Percentiles rank a stretch among this genome's conserved stretches.
These are phyloP conservation scores for Cladosporium oxysporum DNA, from an alignment of 2,329 filamentous ascomycete species.

Conservation along the genomic window DNA sequence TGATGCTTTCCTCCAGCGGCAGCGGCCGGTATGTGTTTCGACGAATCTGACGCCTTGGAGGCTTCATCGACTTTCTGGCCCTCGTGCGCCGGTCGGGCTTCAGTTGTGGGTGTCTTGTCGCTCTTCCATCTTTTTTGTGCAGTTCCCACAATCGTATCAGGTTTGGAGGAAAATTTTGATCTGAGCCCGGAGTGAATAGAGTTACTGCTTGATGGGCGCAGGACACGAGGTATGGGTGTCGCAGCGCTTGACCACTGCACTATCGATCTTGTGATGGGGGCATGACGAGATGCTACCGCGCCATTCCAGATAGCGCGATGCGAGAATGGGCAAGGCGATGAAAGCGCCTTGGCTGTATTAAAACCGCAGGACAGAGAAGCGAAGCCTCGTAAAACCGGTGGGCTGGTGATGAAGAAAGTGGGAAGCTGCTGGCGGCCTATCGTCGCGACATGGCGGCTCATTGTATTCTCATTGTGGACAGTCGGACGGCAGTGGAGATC, in stretches of 20 bases:
- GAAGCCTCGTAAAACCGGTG: conserved; percentile 7
- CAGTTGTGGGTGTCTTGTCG: conserved; percentile 21
- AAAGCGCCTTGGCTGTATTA: not conserved
- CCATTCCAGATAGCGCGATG: conserved; percentile 11
- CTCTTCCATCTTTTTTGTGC: conserved; percentile 26
- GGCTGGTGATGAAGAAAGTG: not conserved
- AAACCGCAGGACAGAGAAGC: not conserved
- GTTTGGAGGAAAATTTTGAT: not conserved
- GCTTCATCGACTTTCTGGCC: conserved; percentile 29
- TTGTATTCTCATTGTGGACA: conserved; percentile 29
- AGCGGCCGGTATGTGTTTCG: conserved; percentile 33
- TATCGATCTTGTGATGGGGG: not conserved
- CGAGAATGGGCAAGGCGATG: not conserved
- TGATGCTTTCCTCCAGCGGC: conserved; percentile 25
- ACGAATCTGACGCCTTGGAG: conserved; percentile 26
- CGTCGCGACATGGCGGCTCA: conserved; percentile 48
- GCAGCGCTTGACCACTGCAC: conserved; percentile 4
- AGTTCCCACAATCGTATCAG: not conserved
- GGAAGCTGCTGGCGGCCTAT: conserved; percentile 35
- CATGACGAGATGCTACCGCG: not conserved
- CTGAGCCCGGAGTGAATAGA: not conserved
- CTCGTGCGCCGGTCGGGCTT: conserved; percentile 17
- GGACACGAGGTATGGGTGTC: not conserved
- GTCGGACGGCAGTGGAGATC: not conserved
- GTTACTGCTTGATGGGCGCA: conserved; percentile 1